Base-by-base conservation (phyloP, 768 basidiomycete species). In the Mycena polygramma region DNA sequence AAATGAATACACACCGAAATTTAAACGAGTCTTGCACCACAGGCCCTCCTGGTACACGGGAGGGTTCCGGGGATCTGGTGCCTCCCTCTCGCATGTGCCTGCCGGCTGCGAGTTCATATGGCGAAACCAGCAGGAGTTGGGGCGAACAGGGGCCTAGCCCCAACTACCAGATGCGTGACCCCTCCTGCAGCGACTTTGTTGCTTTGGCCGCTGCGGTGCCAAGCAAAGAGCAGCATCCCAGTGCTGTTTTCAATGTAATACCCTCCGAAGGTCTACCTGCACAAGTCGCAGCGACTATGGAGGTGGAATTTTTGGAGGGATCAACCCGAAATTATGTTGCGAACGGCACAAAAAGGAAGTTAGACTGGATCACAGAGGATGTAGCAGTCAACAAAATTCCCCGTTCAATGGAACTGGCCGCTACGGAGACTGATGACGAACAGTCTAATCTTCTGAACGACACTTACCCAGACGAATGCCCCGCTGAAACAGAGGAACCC, bases 31-130 rank as follows among this genome's bases (percentile, higher is more conserved):
- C 0, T 59, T 41, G 54, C 46, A 65, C 54, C 64, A 8, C 7
- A 65, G 64, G 13, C 53, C 63, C 63, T 63, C 52, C 64, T 57
- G 64, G 64, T 4, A 57, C 64, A 57, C 64, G 64, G 64, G 64
- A 66, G 64, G 64, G 55, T 57, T 66, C 63, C 46, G 64, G 64
- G 64, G 64, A 66, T 66, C 45, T 52, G 64, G 55, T 66, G 36
- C 64, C 24, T 65, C 63, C 63, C 54, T 57, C 63, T 65, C 63
- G 54, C 24, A 8, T 19, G 64, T 66, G 64, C 55, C 65, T 66
- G 65, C 65, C 37, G 57, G 65, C 65, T 26, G 49, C 57, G 57
- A 66, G 65, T 59, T 52, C 49, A 66, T 1, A 66, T 20, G 26
- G 57, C 14, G 65, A 66, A 59, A 41, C n/a, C 57, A 66, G 65